phyloP scores from a whole-genome alignment of 345 rosid genomes.

The Pistacia atlantica region DNA sequence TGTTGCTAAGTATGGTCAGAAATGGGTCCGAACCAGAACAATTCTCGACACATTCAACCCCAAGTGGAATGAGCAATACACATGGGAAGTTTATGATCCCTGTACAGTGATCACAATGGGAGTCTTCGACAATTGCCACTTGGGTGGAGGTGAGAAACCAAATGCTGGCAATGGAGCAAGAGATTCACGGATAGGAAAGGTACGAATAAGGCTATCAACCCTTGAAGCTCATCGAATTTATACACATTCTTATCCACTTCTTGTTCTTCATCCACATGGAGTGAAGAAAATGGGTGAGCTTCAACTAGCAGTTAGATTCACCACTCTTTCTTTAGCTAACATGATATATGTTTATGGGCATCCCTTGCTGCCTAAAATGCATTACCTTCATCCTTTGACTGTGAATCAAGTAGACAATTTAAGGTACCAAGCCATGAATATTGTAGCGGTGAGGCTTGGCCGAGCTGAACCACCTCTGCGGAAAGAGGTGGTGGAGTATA shows the following conservation, averaged over 20 bases:
- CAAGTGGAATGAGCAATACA: slow-evolving; percentile 81
- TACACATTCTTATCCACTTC: slow-evolving; percentile 76
- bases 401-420: slow-evolving; percentile 77
- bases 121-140: slow-evolving; percentile 71
- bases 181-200: slow-evolving; percentile 81
- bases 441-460: slow-evolving; percentile 71
- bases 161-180: slow-evolving; percentile 31
- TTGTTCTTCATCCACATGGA: slow-evolving; percentile 65
- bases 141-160: slow-evolving; percentile 46
- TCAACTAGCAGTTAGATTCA: slow-evolving; percentile 67
- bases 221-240: slow-evolving; percentile 76
- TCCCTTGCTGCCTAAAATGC: slow-evolving; percentile 89
- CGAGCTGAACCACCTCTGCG: slow-evolving; percentile 85
- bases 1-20: slow-evolving; percentile 81
- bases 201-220: slow-evolving; percentile 69
- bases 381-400: slow-evolving; percentile 72
- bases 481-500: slow-evolving; percentile 83
- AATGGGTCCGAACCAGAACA: slow-evolving; percentile 88
- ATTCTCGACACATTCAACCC: slow-evolving; percentile 59
- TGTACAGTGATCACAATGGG: slow-evolving; percentile 85
- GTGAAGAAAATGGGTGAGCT: slow-evolving; percentile 85
- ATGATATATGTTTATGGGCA: slow-evolving; percentile 64
- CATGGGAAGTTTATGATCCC: slow-evolving; percentile 92
- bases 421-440: slow-evolving; percentile 81
- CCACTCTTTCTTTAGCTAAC: slow-evolving; percentile 61